phyloP scores from a whole-genome alignment of 768 basidiomycete species.

The Psilocybe cubensis region DNA sequence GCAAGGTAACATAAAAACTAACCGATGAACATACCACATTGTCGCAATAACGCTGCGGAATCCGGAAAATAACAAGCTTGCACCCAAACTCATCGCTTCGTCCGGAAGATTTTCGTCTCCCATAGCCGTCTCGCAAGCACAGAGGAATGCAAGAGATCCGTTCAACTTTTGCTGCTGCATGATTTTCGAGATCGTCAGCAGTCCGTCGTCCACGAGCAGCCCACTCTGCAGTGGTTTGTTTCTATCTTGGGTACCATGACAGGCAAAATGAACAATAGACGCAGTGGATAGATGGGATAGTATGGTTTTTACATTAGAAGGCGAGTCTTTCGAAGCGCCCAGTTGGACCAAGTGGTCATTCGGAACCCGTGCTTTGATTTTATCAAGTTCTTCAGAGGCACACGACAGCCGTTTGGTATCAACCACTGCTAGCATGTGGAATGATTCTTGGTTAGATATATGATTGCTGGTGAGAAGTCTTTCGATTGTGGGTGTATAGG shows the following conservation, averaged over 20 bases:
- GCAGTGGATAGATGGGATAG: not conserved
- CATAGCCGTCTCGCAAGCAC: slow-evolving; percentile 35
- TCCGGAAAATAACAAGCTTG: slow-evolving; percentile 25
- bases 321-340: slow-evolving; percentile 8
- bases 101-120: slow-evolving; percentile 25
- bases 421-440: slow-evolving; percentile 22
- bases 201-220: slow-evolving; percentile 20
- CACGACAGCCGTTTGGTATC: slow-evolving; percentile 6
- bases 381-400: slow-evolving; percentile 6
- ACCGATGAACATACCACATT: slow-evolving; percentile 22
- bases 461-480: slow-evolving; percentile 10
- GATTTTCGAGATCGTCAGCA: slow-evolving; percentile 20
- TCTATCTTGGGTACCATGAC: slow-evolving; percentile 30
- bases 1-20: not conserved
- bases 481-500: slow-evolving; percentile 20
- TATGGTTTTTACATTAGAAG: slow-evolving; percentile 4
- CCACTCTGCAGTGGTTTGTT: slow-evolving; percentile 28
- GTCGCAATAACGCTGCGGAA: slow-evolving; percentile 26
- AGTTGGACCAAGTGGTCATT: slow-evolving; percentile 12
- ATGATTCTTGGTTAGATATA: slow-evolving; percentile 8
- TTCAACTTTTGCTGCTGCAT: slow-evolving; percentile 19
- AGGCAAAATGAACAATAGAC: slow-evolving; percentile 34
- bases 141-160: slow-evolving; percentile 30
- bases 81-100: slow-evolving; percentile 27
- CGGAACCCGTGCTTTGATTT: slow-evolving; percentile 15